Percentiles rank a stretch among this genome's conserved stretches.
Conservation (phyloP, 805 yeast species). For the Priceomyces carsonii region DNA sequence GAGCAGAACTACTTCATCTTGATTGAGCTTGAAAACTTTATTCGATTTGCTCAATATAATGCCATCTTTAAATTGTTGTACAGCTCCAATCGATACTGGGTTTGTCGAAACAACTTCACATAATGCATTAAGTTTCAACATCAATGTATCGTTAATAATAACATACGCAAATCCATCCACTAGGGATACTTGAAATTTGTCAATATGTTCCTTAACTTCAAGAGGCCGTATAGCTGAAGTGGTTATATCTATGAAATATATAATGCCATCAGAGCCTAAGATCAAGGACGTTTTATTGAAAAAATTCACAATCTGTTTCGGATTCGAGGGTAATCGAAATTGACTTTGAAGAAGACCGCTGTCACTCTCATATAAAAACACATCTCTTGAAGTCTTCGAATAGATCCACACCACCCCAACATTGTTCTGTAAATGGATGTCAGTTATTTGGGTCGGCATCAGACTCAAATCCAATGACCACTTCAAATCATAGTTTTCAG, state of each 20-base stretch:
- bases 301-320: conserved; percentile 10
- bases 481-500: conserved; percentile 5
- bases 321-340: conserved; percentile 8
- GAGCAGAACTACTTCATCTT: not conserved
- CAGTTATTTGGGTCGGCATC: conserved; percentile 10
- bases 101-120: conserved; percentile 2
- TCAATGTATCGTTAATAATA: conserved; percentile 6
- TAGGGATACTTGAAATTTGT: conserved; percentile 7
- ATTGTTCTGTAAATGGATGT: conserved; percentile 8
- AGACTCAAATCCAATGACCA: conserved; percentile 20
- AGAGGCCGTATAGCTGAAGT: not conserved
- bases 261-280: conserved; percentile 12
- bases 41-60: conserved; percentile 12
- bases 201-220: not conserved
- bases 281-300: conserved; percentile 15
- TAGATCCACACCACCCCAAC: conserved; percentile 13
- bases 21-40: conserved; percentile 9
- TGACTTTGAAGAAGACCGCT: conserved; percentile 14
- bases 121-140: conserved; percentile 10
- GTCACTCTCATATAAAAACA: conserved; percentile 12
- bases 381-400: conserved; percentile 9
- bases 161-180: conserved; percentile 15
- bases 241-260: conserved; percentile 8
- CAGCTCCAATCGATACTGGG: conserved; percentile 12
- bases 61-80: conserved; percentile 11